phyloP scores from a whole-genome alignment of 2,329 filamentous ascomycete species.

The Xylariaceae sp. region DNA sequence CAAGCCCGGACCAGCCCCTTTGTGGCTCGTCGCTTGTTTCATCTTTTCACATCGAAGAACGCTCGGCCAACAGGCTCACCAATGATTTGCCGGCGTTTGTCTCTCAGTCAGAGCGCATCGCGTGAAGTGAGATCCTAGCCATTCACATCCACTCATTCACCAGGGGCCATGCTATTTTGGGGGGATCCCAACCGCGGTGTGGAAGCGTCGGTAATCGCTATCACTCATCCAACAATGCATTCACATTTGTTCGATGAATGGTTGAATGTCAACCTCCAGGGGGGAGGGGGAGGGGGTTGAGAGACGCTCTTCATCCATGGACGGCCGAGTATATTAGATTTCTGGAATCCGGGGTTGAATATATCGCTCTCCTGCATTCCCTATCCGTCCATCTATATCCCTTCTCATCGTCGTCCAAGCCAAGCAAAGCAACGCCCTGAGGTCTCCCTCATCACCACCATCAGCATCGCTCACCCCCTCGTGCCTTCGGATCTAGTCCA shows the following conservation, averaged over 20 bases:
- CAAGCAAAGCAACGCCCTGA: neutral
- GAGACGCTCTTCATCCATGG: slow-evolving; percentile 10
- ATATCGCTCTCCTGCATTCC: slow-evolving; percentile 13
- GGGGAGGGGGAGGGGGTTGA: slow-evolving; percentile 8
- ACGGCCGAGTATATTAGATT: slow-evolving; percentile 24
- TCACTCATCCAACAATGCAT: slow-evolving; percentile 5
- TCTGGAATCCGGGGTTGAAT: slow-evolving; percentile 25
- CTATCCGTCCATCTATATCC: slow-evolving; percentile 2
- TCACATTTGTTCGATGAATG: neutral
- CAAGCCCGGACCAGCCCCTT: slow-evolving; percentile 6
- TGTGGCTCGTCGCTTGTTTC: slow-evolving; percentile 31
- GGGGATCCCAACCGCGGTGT: slow-evolving; percentile 23
- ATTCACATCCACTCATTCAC: slow-evolving; percentile 28
- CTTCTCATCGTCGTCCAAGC: neutral
- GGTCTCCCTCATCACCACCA: neutral
- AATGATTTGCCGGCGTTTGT: slow-evolving; percentile 27
- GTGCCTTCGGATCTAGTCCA: slow-evolving; percentile 5
- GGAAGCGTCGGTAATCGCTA: slow-evolving; percentile 14
- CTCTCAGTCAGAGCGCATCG: slow-evolving; percentile 27
- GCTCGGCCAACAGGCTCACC: slow-evolving; percentile 24
- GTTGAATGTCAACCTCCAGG: slow-evolving; percentile 7
- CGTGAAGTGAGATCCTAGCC: slow-evolving; percentile 21
- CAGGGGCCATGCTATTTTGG: slow-evolving; percentile 25
- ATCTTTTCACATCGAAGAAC: slow-evolving; percentile 21
- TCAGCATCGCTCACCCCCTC: neutral